These are phyloP conservation scores for Saccharomycopsis hybrid DNA, from an alignment of 1,139 yeast genomes.

Conservation along the genomic window DNA sequence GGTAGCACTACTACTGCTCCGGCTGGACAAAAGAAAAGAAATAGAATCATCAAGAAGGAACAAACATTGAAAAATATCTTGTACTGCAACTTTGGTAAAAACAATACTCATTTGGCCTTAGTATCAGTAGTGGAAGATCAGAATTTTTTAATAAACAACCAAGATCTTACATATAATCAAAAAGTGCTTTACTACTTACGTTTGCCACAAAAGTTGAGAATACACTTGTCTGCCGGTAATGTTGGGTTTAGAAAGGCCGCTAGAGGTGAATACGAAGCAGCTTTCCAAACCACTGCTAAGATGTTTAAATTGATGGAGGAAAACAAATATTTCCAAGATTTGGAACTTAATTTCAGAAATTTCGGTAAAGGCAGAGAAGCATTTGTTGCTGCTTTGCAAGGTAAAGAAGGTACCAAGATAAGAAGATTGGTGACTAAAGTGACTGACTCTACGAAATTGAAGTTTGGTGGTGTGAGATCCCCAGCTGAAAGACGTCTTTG, in stretches of 20 bases:
- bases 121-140: conserved; percentile 66
- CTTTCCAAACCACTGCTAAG: conserved; percentile 76
- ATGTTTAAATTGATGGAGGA: conserved; percentile 69
- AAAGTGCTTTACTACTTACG: conserved; percentile 72
- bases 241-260: conserved; percentile 73
- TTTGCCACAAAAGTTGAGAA: conserved; percentile 69
- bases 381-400: conserved; percentile 74
- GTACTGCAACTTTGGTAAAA: conserved; percentile 71
- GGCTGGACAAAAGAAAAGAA: too few species aligned
- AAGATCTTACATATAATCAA: conserved; percentile 55
- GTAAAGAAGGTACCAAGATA: conserved; percentile 76
- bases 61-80: conserved; percentile 53
- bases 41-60: conserved; percentile 23
- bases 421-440: conserved; percentile 61
- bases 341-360: conserved; percentile 71
- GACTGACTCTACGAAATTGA: conserved; percentile 72
- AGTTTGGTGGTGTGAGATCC: conserved; percentile 88
- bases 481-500: conserved; percentile 77
- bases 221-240: conserved; percentile 65
- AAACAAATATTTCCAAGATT: conserved; percentile 46
- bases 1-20: too few species aligned
- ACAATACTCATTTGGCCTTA: conserved; percentile 76
- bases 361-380: conserved; percentile 91
- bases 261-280: conserved; percentile 90
- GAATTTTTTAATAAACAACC: conserved; percentile 51